Evolutionary conservation across 495 filamentous ascomycete species (phyloP).

Genomic region (Chaetomium cochliodes): DNA sequence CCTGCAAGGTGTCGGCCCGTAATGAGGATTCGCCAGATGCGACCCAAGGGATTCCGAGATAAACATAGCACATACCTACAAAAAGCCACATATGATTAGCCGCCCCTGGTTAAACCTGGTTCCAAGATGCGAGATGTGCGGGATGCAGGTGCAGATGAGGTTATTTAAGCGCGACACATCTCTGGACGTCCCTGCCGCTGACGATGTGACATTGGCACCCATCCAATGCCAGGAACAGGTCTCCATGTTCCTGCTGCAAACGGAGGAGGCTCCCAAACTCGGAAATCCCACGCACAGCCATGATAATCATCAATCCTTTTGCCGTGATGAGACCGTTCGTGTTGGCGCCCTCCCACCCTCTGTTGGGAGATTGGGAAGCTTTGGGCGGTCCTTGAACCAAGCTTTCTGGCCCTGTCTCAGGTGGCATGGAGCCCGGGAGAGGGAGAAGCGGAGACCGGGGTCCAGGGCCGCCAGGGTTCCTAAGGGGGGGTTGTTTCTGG

Average conservation of each 20-base stretch:
- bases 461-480: background rate
- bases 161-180: conserved; percentile 10
- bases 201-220: conserved; percentile 3
- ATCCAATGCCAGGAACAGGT: background rate
- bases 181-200: background rate
- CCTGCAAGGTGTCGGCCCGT: background rate
- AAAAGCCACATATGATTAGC: conserved; percentile 12
- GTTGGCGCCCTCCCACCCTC: background rate
- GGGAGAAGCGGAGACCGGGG: background rate
- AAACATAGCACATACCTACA: background rate
- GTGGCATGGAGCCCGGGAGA: background rate
- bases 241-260: conserved; percentile 4
- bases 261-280: background rate
- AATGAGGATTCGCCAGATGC: background rate
- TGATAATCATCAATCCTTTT: conserved; percentile 2
- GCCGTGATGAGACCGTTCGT: conserved; percentile 5
- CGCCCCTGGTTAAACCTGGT: conserved; percentile 5
- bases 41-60: background rate
- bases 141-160: conserved; percentile 9
- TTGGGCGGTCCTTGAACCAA: background rate
- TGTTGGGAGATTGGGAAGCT: conserved; percentile 2
- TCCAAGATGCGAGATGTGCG: conserved; percentile 8
- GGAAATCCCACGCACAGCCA: background rate
- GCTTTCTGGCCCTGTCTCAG: conserved; percentile 8
- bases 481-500: background rate